Evolutionary conservation across 1,139 yeast species (phyloP), one percentile per base, ranked within the genome.

Genomic region (Torulaspora globosa): DNA sequence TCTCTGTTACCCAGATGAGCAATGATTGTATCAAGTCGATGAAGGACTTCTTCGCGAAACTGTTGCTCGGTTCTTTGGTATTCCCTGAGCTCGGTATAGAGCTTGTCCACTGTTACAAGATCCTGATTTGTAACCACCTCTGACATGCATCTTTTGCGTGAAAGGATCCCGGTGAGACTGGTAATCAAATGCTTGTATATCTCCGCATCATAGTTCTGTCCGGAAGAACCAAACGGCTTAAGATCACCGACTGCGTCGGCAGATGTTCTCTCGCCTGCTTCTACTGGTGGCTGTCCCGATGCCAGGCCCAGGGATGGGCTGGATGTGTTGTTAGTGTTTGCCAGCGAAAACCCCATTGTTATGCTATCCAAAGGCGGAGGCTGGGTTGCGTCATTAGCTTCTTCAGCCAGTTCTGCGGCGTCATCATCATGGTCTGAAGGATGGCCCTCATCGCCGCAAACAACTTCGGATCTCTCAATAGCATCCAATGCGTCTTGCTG

Each of bases 341-440:
- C 30, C 15, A 40, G 46, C 9, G 54, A 51, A 31, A 47, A 45
- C 12, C 55, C 55, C 19, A 52, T 36, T 7, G 49, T 47, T 8
- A 52, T 50, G 11, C 52, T 50, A 38, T 52, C 55, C 19, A 52
- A 34, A 10, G 55, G 55, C 18, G 50, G 53, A 8, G 48, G 52
- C 35, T 47, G 48, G 19, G 41, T 32, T 24, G 35, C 40, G 26
- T 41, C 44, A 14, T 24, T 36, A 12, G 29, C 28, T 12, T 36
- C 28, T 19, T 41, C 40, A n/a, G 6, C 36, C 8, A 18, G 24
- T 28, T 36, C 40, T 16, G 14, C 30, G 18, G n/a, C 24, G 7
- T 32, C 10, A 3, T 33, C 24, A 4, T 24, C 28, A 4, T 11
- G n/a, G 3, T 24, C 28, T 9, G 28, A 24, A 24, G 3, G 5